Base-by-base conservation (phyloP, 352 stramenopile genomes). In the Peronospora belbahrii region DNA sequence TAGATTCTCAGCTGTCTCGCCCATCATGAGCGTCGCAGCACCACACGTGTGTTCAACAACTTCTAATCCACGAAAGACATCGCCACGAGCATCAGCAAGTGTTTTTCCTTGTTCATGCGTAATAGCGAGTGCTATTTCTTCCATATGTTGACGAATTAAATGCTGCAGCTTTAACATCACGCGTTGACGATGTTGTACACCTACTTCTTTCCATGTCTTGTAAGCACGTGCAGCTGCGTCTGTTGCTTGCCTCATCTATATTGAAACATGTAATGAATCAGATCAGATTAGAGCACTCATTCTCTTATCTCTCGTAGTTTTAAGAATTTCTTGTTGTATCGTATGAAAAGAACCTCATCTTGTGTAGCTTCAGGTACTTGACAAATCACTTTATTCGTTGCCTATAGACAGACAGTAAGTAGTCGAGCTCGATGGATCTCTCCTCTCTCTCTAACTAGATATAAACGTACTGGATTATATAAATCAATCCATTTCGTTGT, bases 141-240 rank as follows among this genome's bases (percentile, higher is more conserved):
- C 90, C 24, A 81, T 97, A 64, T 97, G 70, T 22, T 97, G 81
- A 38, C 84, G 88, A 56, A 98, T 96, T n/a, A 98, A 68, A 17
- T 88, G 62, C 70, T 98, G 91, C 42, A 97, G 85, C 70, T 98
- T 95, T 58, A 98, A 73, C 88, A 98, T 97, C 34, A 98, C 70
- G 27, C 92, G 83, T 65, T 96, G 82, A 28, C 95, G 80, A 50
- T 95, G 86, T 68, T 97, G 90, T 28, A 98, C 74, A 24, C 95
- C 86, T 32, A 97, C 88, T 20, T 94, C 76, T 49, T 83, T 88
- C 95, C 95, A 99, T 17, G 74, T 81, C 49, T 85, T 83, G 72
- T 96, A 98, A 10, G 95, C 94, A 18, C 74, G 62, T 1, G 75
- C 66, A 14, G 85, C 82, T 6, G 73, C 64, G 14, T 77, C 64